Evolutionary conservation across 1,284 basidiomycete species (phyloP).

Genomic region (Porodaedalea pini): DNA sequence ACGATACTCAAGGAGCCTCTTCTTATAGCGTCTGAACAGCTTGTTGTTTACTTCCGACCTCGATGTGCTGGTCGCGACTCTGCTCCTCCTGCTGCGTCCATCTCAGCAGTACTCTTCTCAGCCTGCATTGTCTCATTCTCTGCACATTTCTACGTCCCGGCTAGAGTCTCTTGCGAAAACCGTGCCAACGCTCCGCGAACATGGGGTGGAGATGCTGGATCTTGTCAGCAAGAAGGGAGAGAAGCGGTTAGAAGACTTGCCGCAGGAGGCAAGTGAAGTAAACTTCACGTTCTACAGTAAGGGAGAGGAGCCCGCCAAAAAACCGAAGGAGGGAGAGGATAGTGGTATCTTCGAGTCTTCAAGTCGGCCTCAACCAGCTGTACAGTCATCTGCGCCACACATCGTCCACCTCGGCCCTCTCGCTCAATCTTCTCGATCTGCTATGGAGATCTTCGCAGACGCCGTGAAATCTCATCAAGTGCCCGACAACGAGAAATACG

Average conservation of each 20-base stretch:
- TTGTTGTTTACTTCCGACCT: slow-evolving; percentile 87
- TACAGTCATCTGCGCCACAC: slow-evolving; percentile 46
- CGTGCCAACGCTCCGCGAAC: slow-evolving; percentile 74
- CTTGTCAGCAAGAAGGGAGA: slow-evolving; percentile 54
- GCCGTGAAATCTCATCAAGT: slow-evolving; percentile 70
- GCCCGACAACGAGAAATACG: slow-evolving; percentile 84
- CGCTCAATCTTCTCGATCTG: slow-evolving; percentile 52
- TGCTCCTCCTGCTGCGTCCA: slow-evolving; percentile 87
- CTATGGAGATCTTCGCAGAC: slow-evolving; percentile 76
- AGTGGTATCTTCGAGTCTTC: slow-evolving; percentile 37
- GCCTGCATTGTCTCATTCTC: slow-evolving; percentile 70
- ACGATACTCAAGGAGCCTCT: slow-evolving; percentile 21
- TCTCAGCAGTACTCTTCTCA: slow-evolving; percentile 92
- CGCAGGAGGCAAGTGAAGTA: slow-evolving; percentile 68
- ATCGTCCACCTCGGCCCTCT: slow-evolving; percentile 63
- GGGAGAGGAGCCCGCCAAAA: slow-evolving; percentile 35
- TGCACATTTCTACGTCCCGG: slow-evolving; percentile 73
- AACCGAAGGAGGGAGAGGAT: slow-evolving; percentile 38
- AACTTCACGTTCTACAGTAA: slow-evolving; percentile 74
- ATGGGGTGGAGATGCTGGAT: slow-evolving; percentile 66
- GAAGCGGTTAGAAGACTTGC: slow-evolving; percentile 54
- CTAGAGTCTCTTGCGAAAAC: slow-evolving; percentile 68
- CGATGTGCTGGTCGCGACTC: slow-evolving; percentile 80
- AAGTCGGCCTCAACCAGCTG: slow-evolving; percentile 34
- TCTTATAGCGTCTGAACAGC: slow-evolving; percentile 77